phyloP scores from a whole-genome alignment of 306 rosid genomes.

The Spatholobus suberectus region DNA sequence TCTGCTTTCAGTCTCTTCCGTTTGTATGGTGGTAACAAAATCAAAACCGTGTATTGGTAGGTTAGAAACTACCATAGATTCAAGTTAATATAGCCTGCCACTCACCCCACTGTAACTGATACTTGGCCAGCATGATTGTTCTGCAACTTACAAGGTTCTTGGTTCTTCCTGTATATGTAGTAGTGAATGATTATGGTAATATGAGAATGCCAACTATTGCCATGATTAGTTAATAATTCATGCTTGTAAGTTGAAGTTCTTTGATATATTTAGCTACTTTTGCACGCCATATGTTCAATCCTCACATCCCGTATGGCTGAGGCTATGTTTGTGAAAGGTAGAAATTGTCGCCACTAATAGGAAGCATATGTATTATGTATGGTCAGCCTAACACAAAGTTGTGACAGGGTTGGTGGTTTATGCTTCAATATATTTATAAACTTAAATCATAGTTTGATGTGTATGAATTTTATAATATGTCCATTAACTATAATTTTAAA shows the following conservation, averaged over 20 bases:
- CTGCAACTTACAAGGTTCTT: constrained; percentile 23
- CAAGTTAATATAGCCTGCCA: background rate
- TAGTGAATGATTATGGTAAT: constrained; percentile 29
- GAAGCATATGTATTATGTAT: no score
- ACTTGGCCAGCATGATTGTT: constrained; percentile 12
- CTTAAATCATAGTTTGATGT: no score
- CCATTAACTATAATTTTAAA: no score
- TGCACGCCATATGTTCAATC: background rate
- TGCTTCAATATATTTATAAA: no score
- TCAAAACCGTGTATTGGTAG: constrained; percentile 57
- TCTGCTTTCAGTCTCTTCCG: constrained; percentile 93
- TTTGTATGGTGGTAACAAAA: constrained; percentile 67
- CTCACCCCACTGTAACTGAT: background rate
- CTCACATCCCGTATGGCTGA: background rate
- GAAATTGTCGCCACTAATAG: no score
- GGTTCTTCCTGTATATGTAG: constrained; percentile 28
- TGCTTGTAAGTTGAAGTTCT: constrained; percentile 10
- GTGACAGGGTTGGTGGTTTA: no score
- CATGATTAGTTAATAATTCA: constrained; percentile 6
- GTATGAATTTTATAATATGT: no score
- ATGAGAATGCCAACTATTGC: constrained; percentile 19
- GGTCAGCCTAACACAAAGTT: no score
- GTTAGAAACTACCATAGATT: background rate
- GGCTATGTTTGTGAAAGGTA: background rate
- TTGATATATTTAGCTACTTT: background rate